These are phyloP conservation scores for Auricularia sp. DNA, from an alignment of 768 basidiomycete genomes.

Conservation along the genomic window DNA sequence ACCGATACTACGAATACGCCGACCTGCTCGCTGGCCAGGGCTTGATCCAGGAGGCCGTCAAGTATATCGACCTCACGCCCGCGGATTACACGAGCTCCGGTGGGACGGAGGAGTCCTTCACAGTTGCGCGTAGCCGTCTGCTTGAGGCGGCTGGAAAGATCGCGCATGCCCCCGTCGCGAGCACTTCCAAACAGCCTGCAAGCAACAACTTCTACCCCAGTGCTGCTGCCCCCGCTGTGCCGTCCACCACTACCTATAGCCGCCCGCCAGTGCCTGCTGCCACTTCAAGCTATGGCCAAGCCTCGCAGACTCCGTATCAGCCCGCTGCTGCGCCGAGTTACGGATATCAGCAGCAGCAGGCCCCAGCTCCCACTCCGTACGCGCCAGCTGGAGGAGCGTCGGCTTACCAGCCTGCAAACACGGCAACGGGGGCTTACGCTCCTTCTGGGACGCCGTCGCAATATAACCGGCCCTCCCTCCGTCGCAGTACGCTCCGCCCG, in stretches of 20 bases:
- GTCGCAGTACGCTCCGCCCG: background rate
- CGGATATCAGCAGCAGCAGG: slow-evolving; percentile 10
- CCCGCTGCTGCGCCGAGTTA: slow-evolving; percentile 7
- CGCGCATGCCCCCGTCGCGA: slow-evolving; percentile 2
- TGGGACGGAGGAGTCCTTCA: slow-evolving; percentile 30
- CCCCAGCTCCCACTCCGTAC: slow-evolving; percentile 18
- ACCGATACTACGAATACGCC: slow-evolving; percentile 92
- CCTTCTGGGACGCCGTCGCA: background rate
- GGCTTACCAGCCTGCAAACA: slow-evolving; percentile 15
- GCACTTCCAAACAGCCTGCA: slow-evolving; percentile 3
- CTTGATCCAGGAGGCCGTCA: slow-evolving; percentile 70
- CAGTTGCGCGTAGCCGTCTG: slow-evolving; percentile 37
- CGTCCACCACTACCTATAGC: slow-evolving; percentile 16
- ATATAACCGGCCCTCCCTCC: background rate
- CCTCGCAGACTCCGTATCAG: slow-evolving; percentile 2
- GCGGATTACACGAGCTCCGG: slow-evolving; percentile 59
- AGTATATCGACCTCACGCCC: slow-evolving; percentile 74
- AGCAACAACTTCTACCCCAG: slow-evolving; percentile 22
- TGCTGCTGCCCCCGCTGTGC: slow-evolving; percentile 27
- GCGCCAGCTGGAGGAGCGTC: slow-evolving; percentile 17
- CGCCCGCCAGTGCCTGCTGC: slow-evolving; percentile 12
- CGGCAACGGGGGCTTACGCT: slow-evolving; percentile 5
- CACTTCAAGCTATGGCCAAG: slow-evolving; percentile 10
- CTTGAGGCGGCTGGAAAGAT: slow-evolving; percentile 27
- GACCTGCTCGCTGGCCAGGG: slow-evolving; percentile 86